Percentiles rank a stretch among this genome's conserved stretches.
phyloP scores from a whole-genome alignment of 2,329 filamentous ascomycete genomes.

The Orbilia javanica region DNA sequence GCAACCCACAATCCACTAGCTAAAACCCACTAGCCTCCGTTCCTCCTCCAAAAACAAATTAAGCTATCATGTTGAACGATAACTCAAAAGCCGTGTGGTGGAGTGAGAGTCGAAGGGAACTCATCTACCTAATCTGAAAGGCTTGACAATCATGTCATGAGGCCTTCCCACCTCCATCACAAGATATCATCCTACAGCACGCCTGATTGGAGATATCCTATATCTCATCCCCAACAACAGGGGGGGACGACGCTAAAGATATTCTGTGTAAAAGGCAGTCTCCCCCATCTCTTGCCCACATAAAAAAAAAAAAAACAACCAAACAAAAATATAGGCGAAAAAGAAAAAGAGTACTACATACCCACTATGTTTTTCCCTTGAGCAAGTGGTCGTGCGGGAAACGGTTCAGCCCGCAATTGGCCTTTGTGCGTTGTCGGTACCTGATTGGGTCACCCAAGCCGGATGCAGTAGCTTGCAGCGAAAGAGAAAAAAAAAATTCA shows the following conservation, averaged over 20 bases:
- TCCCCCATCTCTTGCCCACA: constrained; percentile 19
- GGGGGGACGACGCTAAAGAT: constrained; percentile 8
- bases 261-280: constrained; percentile 12
- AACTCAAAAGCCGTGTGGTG: constrained; percentile 24
- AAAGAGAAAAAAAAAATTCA: constrained; percentile 56
- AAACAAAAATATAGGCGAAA: constrained; percentile 13
- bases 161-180: constrained; percentile 12
- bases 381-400: constrained; percentile 56
- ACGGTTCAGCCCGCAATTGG: constrained; percentile 58
- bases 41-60: constrained; percentile 14
- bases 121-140: constrained; percentile 29
- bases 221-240: constrained; percentile 43
- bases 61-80: constrained; percentile 51
- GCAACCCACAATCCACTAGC: constrained; percentile 11
- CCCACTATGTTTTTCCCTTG: constrained; percentile 39
- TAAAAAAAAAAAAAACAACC: constrained; percentile 1
- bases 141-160: constrained; percentile 53
- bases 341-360: constrained; percentile 49
- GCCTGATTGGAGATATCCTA: constrained; percentile 31
- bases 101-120: constrained; percentile 14
- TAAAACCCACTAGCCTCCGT: constrained; percentile 16
- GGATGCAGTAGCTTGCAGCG: constrained; percentile 58
- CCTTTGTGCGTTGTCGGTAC: constrained; percentile 59
- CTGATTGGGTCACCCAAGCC: constrained; percentile 59
- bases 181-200: constrained; percentile 33